Conservation (phyloP, 2,329 filamentous ascomycete species). For the Cladobotryum mycophilum region DNA sequence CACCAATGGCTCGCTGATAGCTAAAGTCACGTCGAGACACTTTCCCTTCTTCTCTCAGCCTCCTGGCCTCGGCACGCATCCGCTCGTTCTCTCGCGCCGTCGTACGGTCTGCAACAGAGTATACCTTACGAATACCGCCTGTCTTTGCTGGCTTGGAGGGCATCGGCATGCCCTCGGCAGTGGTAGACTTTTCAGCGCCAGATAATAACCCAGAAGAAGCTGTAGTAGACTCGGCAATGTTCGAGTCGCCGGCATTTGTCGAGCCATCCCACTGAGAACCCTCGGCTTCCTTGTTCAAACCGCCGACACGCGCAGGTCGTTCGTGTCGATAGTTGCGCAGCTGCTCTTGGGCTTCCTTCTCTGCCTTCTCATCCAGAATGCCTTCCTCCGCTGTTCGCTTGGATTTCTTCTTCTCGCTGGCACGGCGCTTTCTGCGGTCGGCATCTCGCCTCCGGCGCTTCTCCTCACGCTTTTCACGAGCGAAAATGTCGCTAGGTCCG, state of each 20-base stretch:
- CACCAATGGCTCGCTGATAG: slow-evolving; percentile 40
- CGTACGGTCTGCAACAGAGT: slow-evolving; percentile 52
- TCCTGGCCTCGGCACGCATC: slow-evolving; percentile 49
- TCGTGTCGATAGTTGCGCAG: slow-evolving; percentile 82
- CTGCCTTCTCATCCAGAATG: slow-evolving; percentile 57
- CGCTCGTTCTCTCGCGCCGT: slow-evolving; percentile 47
- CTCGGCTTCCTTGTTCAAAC: slow-evolving; percentile 77
- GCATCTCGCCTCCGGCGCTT: slow-evolving; percentile 43
- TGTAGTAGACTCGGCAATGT: slow-evolving; percentile 38
- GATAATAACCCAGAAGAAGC: slow-evolving; percentile 52
- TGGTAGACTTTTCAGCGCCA: slow-evolving; percentile 52
- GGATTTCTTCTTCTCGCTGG: slow-evolving; percentile 33
- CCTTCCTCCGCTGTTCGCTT: slow-evolving; percentile 48
- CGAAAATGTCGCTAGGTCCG: slow-evolving; percentile 49
- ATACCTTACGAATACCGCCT: slow-evolving; percentile 55
- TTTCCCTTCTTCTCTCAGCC: slow-evolving; percentile 49
- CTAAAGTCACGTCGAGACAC: slow-evolving; percentile 44
- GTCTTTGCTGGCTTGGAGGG: slow-evolving; percentile 36
- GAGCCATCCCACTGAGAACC: slow-evolving; percentile 73
- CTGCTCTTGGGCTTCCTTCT: slow-evolving; percentile 58
- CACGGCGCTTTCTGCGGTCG: slow-evolving; percentile 25
- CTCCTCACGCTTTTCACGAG: slow-evolving; percentile 51
- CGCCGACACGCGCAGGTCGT: slow-evolving; percentile 78
- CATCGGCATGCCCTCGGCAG: slow-evolving; percentile 48
- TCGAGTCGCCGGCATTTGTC: slow-evolving; percentile 59